Base-by-base conservation (phyloP, 129 eudicot species). In the Sambucus nigra region DNA sequence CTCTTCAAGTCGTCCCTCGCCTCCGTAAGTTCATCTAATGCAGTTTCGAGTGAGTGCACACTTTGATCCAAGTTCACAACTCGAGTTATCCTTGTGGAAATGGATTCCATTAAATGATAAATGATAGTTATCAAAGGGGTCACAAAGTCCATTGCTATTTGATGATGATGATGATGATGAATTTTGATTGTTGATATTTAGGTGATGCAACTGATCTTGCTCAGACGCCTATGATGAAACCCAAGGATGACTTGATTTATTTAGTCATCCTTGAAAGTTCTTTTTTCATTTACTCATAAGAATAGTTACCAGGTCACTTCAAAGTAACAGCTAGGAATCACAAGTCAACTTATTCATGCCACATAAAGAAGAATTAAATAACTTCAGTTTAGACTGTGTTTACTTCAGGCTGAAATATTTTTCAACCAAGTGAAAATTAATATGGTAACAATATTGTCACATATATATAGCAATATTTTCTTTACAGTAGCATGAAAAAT, bases 1-100 rank as follows among this genome's bases (percentile, higher is more conserved):
- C 17, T 63, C 67, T 38, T 47, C 75, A 74, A 28, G 63, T 74
- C 80, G 25, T 63, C 39, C 51, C 68, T 74, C 28, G 52, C 42
- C 35, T 45, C 63, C 31, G 26, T 61, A 50, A 69, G 69, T 33
- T 62, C 74, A 12, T 69, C 48, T 19, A 69, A 33, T 5, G 29
- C 55, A 53, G 4, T 44, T 6, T 16, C 46, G 27, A 68, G 50
- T n/a, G 53, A 51, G 28, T 47, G 26, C 18, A 21, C 27, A 4
- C 39, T 68, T 14, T 42, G 24, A 44, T 51, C 53, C 39, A 68
- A 60, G 42, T 60, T 18, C 2, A 18, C 42, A 44, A 47, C 41
- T 59, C 18, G 32, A 38, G n/a, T 18, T 13, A 31, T 41, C 26
- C 45, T 44, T 22, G 4, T 29, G 22, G 46, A 12, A 27, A 68